Percentiles rank a stretch among this genome's conserved stretches.
These are phyloP conservation scores for Picea abies DNA, from an alignment of 83 land plant genomes.

Conservation along the genomic window DNA sequence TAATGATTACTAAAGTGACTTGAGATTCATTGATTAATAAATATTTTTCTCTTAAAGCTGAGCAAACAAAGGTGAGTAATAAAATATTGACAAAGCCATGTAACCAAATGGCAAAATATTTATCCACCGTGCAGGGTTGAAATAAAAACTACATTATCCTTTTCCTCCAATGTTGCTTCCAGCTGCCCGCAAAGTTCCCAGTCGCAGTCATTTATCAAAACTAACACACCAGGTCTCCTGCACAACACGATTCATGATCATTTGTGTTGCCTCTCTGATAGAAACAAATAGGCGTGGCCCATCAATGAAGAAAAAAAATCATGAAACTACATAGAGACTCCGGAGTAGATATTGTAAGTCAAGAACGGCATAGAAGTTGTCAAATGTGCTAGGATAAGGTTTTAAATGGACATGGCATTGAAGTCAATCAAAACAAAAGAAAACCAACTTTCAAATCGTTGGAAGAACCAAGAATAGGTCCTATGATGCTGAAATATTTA, in stretches of 20 bases:
- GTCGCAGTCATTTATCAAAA: slow-evolving; percentile 92
- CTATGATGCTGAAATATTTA: neutral
- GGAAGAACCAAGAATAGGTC: neutral
- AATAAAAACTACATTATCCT: slow-evolving; percentile 86
- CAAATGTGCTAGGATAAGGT: neutral
- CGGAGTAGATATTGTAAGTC: neutral
- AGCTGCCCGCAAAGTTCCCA: slow-evolving; percentile 94
- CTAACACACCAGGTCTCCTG: slow-evolving; percentile 97
- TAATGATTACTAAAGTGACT: neutral
- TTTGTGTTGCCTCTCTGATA: neutral
- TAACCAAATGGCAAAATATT: neutral
- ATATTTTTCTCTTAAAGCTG: neutral
- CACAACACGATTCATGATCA: slow-evolving; percentile 11
- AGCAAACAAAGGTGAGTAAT: neutral
- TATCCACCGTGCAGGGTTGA: slow-evolving; percentile 96
- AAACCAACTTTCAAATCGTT: neutral
- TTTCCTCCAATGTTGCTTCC: slow-evolving; percentile 77
- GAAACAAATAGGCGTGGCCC: neutral
- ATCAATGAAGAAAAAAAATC: neutral
- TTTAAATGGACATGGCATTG: neutral
- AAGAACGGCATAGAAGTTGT: neutral
- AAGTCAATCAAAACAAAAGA: neutral
- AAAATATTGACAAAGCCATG: slow-evolving; percentile 4
- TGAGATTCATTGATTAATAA: neutral
- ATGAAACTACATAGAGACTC: neutral